Conservation (phyloP, 202 grass and related monocot species). For the Setaria viridis region DNA sequence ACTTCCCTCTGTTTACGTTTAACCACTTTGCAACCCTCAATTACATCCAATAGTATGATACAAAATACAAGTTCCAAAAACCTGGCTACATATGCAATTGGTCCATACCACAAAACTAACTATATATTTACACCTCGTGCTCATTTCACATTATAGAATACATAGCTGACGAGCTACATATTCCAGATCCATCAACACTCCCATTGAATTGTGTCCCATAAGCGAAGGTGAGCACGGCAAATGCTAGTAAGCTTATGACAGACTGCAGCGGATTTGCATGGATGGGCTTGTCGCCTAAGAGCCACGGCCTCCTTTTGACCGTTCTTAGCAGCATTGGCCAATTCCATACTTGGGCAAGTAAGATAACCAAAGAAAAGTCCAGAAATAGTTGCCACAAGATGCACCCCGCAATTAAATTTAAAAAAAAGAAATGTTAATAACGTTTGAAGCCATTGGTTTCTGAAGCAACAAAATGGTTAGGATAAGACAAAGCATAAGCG, state of each 20-base stretch:
- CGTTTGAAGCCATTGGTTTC: background rate
- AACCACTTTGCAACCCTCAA: background rate
- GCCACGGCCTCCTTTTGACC: constrained; percentile 59
- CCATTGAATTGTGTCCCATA: constrained; percentile 55
- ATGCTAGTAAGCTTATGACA: constrained; percentile 45
- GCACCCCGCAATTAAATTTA: constrained; percentile 52
- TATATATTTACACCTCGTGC: background rate
- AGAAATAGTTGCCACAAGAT: constrained; percentile 65
- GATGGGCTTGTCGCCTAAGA: constrained; percentile 49
- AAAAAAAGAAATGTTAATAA: background rate
- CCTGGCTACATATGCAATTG: background rate
- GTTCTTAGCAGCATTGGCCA: constrained; percentile 57
- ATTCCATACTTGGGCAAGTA: constrained; percentile 59
- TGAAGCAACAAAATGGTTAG: background rate
- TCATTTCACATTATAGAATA: background rate
- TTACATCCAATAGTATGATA: background rate
- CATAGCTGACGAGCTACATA: constrained; percentile 10
- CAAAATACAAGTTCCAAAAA: constrained; percentile 17
- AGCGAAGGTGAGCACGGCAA: constrained; percentile 51
- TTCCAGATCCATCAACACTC: constrained; percentile 36
- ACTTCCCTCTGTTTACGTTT: background rate
- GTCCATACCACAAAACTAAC: background rate
- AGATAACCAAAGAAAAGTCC: constrained; percentile 71
- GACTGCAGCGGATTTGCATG: constrained; percentile 68
- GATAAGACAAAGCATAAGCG: background rate